Conservation (phyloP, 2,329 filamentous ascomycete species). For the Arthrobotrys megalospora region DNA sequence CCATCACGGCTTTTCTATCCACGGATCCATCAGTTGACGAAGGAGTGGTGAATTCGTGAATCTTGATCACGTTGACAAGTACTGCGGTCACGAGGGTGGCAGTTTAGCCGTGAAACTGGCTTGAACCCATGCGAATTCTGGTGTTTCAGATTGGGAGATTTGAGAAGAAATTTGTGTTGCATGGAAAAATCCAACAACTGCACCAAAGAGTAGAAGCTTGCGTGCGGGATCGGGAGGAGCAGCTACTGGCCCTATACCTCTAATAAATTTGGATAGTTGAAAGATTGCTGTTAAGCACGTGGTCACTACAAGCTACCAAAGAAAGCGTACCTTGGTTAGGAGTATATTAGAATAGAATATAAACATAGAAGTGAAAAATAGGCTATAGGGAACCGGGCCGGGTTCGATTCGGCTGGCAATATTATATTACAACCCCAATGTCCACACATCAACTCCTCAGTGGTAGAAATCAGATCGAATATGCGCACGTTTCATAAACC, state of each 20-base stretch:
- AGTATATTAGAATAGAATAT: constrained; percentile 2
- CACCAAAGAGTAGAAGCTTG: no score
- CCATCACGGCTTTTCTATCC: no score
- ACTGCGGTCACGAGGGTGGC: not conserved
- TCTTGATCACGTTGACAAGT: not conserved
- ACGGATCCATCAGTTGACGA: no score
- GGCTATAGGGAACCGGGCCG: not conserved
- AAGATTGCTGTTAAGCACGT: not conserved
- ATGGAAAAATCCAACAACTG: constrained; percentile 1
- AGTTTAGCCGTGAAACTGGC: constrained; percentile 11
- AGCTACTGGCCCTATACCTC: no score
- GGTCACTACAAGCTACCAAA: not conserved
- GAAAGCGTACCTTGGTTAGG: not conserved
- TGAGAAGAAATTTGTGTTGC: not conserved
- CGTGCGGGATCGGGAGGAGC: no score
- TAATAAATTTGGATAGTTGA: no score
- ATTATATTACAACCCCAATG: constrained; percentile 1
- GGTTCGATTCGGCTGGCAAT: not conserved
- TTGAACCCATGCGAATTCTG: not conserved
- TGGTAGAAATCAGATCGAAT: not conserved
- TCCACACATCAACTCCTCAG: constrained; percentile 2
- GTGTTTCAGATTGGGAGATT: not conserved
- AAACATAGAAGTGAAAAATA: constrained; percentile 6
- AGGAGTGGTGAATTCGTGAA: no score
- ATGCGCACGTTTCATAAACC: not conserved